These are phyloP conservation scores for Lepraria neglecta DNA, from an alignment of 495 filamentous ascomycete species.

Conservation along the genomic window DNA sequence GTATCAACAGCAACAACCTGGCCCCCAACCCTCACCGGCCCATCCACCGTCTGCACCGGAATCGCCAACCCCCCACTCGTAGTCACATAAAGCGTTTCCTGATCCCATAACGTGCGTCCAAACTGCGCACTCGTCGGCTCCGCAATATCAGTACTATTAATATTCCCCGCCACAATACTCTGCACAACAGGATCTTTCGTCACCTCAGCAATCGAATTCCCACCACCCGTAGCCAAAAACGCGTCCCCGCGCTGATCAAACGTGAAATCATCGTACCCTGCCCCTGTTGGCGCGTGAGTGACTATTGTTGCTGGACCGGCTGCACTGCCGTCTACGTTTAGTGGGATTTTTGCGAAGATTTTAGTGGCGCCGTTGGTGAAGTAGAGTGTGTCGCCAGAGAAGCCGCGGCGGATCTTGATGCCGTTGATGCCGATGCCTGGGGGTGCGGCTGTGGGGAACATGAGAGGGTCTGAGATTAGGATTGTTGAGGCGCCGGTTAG, in stretches of 20 bases:
- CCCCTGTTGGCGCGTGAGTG: neutral
- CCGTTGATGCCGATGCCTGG: slow-evolving; percentile 37
- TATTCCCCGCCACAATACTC: slow-evolving; percentile 2
- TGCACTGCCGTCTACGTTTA: slow-evolving; percentile 30
- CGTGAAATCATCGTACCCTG: slow-evolving; percentile 32
- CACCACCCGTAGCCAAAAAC: slow-evolving; percentile 22
- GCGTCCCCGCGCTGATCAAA: slow-evolving; percentile 22
- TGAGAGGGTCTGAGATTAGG: slow-evolving; percentile 28
- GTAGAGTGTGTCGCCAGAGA: slow-evolving; percentile 24
- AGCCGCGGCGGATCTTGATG: slow-evolving; percentile 23
- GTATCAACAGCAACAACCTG: slow-evolving; percentile 18
- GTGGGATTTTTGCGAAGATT: slow-evolving; percentile 29
- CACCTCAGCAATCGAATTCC: slow-evolving; percentile 22
- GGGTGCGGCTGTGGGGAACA: slow-evolving; percentile 27
- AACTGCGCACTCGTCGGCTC: slow-evolving; percentile 31
- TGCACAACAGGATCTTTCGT: slow-evolving; percentile 12
- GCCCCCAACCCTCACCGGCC: slow-evolving; percentile 7
- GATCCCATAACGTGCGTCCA: slow-evolving; percentile 23
- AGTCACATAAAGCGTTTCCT: slow-evolving; percentile 19
- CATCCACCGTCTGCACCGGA: slow-evolving; percentile 5
- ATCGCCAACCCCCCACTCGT: slow-evolving; percentile 11
- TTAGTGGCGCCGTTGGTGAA: slow-evolving; percentile 37
- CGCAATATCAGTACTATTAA: slow-evolving; percentile 21
- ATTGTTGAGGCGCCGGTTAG: slow-evolving; percentile 15
- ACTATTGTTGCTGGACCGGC: slow-evolving; percentile 20